These are phyloP conservation scores for Hyphopichia burtonii DNA, from an alignment of 1,139 yeast genomes.

Conservation along the genomic window DNA sequence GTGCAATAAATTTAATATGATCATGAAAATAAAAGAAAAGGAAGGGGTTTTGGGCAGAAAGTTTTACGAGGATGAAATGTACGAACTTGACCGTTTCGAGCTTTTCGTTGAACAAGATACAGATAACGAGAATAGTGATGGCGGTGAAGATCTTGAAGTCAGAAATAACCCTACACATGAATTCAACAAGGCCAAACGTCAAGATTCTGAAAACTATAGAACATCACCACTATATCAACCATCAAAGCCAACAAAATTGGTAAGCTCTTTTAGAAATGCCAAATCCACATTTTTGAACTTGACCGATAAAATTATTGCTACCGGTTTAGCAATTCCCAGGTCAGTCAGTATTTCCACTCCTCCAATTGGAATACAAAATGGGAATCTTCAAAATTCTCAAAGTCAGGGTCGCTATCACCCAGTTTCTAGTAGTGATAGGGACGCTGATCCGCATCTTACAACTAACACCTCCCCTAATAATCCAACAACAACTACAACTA, in stretches of 20 bases:
- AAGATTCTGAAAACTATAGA: background rate
- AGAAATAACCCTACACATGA: slow-evolving; percentile 6
- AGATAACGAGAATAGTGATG: slow-evolving; percentile 11
- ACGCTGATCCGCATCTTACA: background rate
- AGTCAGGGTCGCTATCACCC: background rate
- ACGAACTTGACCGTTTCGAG: slow-evolving; percentile 44
- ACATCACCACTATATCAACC: background rate
- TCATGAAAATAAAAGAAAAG: slow-evolving; percentile 67
- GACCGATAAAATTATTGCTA: slow-evolving; percentile 58
- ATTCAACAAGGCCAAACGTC: background rate
- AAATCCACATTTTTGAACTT: slow-evolving; percentile 39
- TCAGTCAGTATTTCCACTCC: slow-evolving; percentile 44
- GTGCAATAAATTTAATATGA: slow-evolving; percentile 66
- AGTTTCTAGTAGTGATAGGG: background rate
- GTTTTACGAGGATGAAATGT: slow-evolving; percentile 67
- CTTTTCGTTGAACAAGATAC: slow-evolving; percentile 36
- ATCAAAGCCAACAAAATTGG: background rate
- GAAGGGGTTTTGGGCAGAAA: slow-evolving; percentile 81
- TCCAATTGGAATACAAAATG: slow-evolving; percentile 6
- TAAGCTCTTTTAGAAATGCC: slow-evolving; percentile 22
- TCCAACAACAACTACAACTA: background rate
- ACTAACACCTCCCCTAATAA: background rate
- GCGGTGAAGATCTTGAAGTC: background rate
- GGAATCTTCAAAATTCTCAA: background rate
- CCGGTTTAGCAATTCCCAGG: slow-evolving; percentile 59